Conservation (phyloP, 331 rosid genomes). For the Rosa hybrid region DNA sequence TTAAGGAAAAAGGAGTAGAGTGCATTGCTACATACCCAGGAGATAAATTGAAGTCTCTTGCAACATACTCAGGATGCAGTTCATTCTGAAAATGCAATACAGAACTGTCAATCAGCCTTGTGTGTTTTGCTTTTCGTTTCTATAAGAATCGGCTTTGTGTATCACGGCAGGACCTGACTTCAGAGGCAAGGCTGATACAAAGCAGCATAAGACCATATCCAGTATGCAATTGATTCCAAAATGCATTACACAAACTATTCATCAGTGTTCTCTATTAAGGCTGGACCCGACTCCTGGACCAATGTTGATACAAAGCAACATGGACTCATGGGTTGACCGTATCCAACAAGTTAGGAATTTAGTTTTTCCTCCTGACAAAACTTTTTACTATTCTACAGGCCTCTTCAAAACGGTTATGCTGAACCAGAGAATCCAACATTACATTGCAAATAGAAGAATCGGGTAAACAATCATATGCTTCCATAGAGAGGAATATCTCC, state of each 20-base stretch:
- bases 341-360: conserved; percentile 30
- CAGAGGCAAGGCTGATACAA: not conserved
- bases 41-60: not conserved
- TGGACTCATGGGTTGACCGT: conserved; percentile 4
- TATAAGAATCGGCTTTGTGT: not conserved
- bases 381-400: conserved; percentile 51
- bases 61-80: not conserved
- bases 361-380: conserved; percentile 39
- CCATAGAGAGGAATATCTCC: conserved; percentile 68
- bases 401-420: conserved; percentile 38
- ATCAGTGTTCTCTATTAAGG: not conserved
- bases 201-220: not conserved
- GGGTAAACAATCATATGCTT: conserved; percentile 56
- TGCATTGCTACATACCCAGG: conserved; percentile 9
- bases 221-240: not conserved
- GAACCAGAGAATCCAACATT: conserved; percentile 46
- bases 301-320: conserved; percentile 22
- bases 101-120: too few species aligned
- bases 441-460: conserved; percentile 59
- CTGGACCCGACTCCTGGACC: not conserved
- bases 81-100: not conserved
- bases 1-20: not conserved
- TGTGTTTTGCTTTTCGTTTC: not conserved
- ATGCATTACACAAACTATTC: not conserved
- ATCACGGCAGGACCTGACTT: not conserved